Evolutionary conservation across 495 filamentous ascomycete genomes (phyloP).

Genomic region (Amniculicola lignicola): DNA sequence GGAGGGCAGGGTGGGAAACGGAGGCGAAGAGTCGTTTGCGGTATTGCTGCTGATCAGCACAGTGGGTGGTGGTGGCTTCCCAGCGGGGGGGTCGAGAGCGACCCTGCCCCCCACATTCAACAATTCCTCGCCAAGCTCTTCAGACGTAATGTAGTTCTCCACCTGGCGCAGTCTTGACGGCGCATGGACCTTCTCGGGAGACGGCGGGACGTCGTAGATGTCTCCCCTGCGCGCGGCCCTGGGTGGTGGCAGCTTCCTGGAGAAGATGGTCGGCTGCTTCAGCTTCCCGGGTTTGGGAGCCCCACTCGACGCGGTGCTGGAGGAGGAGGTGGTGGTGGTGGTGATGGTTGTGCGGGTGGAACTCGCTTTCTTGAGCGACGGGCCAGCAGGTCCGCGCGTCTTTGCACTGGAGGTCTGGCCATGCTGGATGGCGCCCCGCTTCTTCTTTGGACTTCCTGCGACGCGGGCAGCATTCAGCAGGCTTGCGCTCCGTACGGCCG

Average conservation of each 20-base stretch:
- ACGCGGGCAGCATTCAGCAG: conserved; percentile 27
- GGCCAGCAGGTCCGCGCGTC: too few species aligned
- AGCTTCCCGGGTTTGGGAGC: conserved; percentile 8
- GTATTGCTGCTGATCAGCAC: not conserved
- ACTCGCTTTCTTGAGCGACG: too few species aligned
- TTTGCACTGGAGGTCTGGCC: not conserved
- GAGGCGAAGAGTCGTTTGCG: not conserved
- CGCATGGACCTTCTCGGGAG: conserved; percentile 8
- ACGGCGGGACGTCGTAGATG: conserved; percentile 9
- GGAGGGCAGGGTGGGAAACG: too few species aligned
- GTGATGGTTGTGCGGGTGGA: not conserved
- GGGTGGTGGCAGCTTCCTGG: conserved; percentile 3
- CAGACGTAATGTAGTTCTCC: not conserved
- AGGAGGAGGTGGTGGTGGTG: not conserved
- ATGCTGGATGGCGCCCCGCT: not conserved
- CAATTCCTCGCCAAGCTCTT: conserved; percentile 1
- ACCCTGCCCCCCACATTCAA: not conserved
- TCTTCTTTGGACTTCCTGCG: too few species aligned
- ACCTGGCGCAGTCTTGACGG: not conserved
- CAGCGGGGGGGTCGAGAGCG: not conserved
- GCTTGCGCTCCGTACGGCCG: conserved; percentile 12
- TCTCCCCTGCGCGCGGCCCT: not conserved
- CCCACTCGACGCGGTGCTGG: not conserved
- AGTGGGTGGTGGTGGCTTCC: not conserved
- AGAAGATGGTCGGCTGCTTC: conserved; percentile 18